Evolutionary conservation across 2,329 filamentous ascomycete genomes (phyloP).

Genomic region (Fusarium sp.): DNA sequence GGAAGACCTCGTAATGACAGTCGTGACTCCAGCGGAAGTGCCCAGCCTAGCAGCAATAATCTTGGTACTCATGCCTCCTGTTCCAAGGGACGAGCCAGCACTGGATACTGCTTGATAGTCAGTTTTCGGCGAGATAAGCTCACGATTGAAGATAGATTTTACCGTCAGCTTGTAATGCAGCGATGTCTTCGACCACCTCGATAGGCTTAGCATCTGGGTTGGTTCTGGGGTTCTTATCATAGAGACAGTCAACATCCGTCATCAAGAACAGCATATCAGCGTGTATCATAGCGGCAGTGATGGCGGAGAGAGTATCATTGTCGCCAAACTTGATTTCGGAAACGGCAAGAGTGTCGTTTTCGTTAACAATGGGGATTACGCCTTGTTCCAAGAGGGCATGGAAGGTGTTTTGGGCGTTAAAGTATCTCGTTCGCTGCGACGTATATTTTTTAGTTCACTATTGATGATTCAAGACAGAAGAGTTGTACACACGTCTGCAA

Average conservation of each 20-base stretch:
- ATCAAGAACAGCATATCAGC: conserved; percentile 97
- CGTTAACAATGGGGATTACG: conserved; percentile 97
- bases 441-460: background rate
- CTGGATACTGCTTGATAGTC: conserved; percentile 72
- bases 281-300: conserved; percentile 96
- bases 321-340: conserved; percentile 99
- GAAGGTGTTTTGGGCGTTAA: conserved; percentile 97
- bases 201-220: conserved; percentile 89
- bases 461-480: background rate
- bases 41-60: conserved; percentile 92
- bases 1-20: conserved; percentile 93
- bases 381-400: conserved; percentile 90
- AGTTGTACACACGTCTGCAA: conserved; percentile 76
- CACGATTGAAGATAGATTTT: conserved; percentile 30
- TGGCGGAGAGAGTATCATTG: conserved; percentile 96
- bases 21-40: conserved; percentile 93
- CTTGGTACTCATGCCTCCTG: conserved; percentile 97
- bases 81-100: conserved; percentile 87
- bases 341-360: conserved; percentile 96
- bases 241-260: conserved; percentile 98
- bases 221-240: conserved; percentile 91
- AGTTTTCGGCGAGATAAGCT: conserved; percentile 6
- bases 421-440: conserved; percentile 83
- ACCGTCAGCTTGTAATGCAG: conserved; percentile 82
- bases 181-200: conserved; percentile 90